Evolutionary conservation across 768 basidiomycete genomes (phyloP).

Genomic region (Boletus edulis): DNA sequence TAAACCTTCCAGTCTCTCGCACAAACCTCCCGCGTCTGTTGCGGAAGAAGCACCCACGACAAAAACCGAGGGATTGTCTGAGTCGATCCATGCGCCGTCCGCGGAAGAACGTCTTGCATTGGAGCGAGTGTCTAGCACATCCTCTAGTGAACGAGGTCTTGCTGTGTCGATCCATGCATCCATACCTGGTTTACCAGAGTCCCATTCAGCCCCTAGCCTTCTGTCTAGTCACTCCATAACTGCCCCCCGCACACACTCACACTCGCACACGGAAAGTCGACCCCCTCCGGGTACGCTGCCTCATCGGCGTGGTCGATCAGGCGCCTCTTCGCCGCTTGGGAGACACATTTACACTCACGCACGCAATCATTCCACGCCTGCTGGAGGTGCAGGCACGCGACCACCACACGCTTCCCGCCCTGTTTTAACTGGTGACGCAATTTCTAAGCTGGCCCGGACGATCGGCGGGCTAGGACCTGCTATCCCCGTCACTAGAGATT

Average conservation of each 20-base stretch:
- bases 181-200: slow-evolving; percentile 35
- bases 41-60: slow-evolving; percentile 13
- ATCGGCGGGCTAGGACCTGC: slow-evolving; percentile 42
- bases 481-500: slow-evolving; percentile 26
- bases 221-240: slow-evolving; percentile 33
- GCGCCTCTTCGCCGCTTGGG: slow-evolving; percentile 44
- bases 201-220: slow-evolving; percentile 34
- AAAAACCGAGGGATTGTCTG: slow-evolving; percentile 21
- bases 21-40: slow-evolving; percentile 5
- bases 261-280: slow-evolving; percentile 58
- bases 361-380: slow-evolving; percentile 65
- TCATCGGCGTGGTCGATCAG: slow-evolving; percentile 40
- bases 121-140: slow-evolving; percentile 15
- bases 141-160: slow-evolving; percentile 37
- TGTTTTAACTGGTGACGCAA: slow-evolving; percentile 71
- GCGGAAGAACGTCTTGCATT: slow-evolving; percentile 14
- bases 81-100: slow-evolving; percentile 27
- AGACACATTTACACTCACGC: slow-evolving; percentile 36
- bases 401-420: slow-evolving; percentile 51
- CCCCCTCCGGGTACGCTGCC: slow-evolving; percentile 22
- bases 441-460: slow-evolving; percentile 61
- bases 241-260: slow-evolving; percentile 41
- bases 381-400: slow-evolving; percentile 38
- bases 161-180: slow-evolving; percentile 60
- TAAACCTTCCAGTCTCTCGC: slow-evolving; percentile 12